Evolutionary conservation across 2,329 filamentous ascomycete genomes (phyloP), one percentile per base, ranked within the genome.

Genomic region (Apiospora sp.): DNA sequence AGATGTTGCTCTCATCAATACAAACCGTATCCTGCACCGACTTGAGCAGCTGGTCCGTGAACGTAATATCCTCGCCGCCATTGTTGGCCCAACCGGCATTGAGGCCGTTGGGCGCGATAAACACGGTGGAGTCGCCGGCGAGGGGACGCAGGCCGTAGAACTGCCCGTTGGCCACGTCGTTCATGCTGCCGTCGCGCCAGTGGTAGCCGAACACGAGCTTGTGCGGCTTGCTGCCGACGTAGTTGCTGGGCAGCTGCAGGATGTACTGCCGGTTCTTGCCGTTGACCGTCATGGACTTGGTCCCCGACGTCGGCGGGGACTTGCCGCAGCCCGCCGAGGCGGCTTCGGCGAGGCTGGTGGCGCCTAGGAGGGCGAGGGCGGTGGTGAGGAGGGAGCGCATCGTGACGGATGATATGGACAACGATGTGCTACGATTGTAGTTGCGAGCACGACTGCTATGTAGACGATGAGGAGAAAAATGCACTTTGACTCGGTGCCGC

Each of bases 141-240:
- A 83, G 79, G 3, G 76, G 73, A 19, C 80, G 79, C 8, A 86
- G 79, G 4, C 84, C 84, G 74, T 86, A 86, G 77, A 54, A 70
- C 22, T 81, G 85, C 3, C 78, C 78, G 27, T 79, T 73, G 22
- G 78, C 81, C 41, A 86, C 80, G 71, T 83, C 77, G 69, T 78
- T 73, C 76, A 83, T 83, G 75, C 75, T 83, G 44, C 83, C 83
- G 70, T 80, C 80, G 49, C 83, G 81, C 78, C 80, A 82, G 77
- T 87, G 85, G 67, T 82, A 77, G 30, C 79, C 81, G 74, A 85
- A 85, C 72, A 87, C 82, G 48, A 86, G 79, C 51, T 80, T 81
- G 76, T 86, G 82, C 1, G 80, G 78, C 34, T 79, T 79, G 73
- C 74, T 81, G 58, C 76, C 77, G 75, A 86, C 78, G 76, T 86